Percentiles rank a stretch among this genome's conserved stretches.
These are phyloP conservation scores for Millerozyma acaciae DNA, from an alignment of 805 yeast species.

Conservation along the genomic window DNA sequence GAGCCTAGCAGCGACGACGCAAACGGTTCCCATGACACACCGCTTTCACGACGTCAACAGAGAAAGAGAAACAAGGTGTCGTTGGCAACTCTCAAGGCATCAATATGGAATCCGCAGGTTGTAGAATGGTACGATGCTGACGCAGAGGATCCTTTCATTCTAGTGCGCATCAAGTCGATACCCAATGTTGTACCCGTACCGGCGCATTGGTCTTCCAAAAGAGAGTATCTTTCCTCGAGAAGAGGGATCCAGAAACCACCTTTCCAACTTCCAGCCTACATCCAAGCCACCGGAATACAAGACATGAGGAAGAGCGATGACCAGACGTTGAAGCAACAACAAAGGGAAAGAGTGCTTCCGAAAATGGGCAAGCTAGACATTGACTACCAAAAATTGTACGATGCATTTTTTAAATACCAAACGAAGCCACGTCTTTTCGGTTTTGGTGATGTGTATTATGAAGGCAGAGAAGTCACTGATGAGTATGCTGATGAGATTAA, in stretches of 20 bases:
- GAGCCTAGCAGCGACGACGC: conserved; percentile 20
- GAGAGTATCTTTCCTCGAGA: conserved; percentile 66
- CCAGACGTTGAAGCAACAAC: conserved; percentile 61
- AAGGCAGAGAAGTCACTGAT: conserved; percentile 58
- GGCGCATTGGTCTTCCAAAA: conserved; percentile 74
- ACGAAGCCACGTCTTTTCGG: conserved; percentile 63
- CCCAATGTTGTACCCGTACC: conserved; percentile 78
- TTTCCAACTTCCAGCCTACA: conserved; percentile 73
- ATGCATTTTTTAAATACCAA: conserved; percentile 83
- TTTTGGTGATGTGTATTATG: conserved; percentile 77
- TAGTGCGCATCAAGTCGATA: conserved; percentile 58
- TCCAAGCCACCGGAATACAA: conserved; percentile 77
- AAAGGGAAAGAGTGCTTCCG: conserved; percentile 84
- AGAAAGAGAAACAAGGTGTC: conserved; percentile 56
- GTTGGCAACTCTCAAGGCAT: conserved; percentile 62
- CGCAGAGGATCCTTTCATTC: conserved; percentile 70
- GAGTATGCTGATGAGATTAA: conserved; percentile 33
- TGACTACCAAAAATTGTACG: conserved; percentile 75
- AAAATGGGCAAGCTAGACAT: conserved; percentile 82
- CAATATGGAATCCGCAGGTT: conserved; percentile 59
- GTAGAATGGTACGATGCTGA: conserved; percentile 89
- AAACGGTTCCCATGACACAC: conserved; percentile 9
- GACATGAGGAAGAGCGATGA: conserved; percentile 77
- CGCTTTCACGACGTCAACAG: conserved; percentile 47
- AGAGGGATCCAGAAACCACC: conserved; percentile 66